phyloP scores from a whole-genome alignment of 768 basidiomycete species.

The Suillus clintonianus region DNA sequence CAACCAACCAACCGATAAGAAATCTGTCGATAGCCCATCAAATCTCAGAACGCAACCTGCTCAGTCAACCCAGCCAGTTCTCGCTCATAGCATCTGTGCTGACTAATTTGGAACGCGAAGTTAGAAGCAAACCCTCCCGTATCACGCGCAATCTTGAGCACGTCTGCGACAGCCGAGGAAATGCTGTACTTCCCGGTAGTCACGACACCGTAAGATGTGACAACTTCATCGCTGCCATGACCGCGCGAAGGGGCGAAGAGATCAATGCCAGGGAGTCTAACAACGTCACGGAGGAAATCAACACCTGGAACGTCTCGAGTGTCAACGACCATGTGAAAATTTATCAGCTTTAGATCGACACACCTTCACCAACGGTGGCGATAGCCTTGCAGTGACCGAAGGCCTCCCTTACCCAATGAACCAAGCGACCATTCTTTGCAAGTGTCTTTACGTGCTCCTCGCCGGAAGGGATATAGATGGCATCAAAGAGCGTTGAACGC shows the following conservation, averaged over 20 bases:
- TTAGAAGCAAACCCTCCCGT: constrained; percentile 56
- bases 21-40: neutral
- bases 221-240: constrained; percentile 38
- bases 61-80: constrained; percentile 58
- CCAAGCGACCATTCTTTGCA: constrained; percentile 60
- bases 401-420: constrained; percentile 86
- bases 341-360: constrained; percentile 10
- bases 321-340: constrained; percentile 2
- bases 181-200: constrained; percentile 55
- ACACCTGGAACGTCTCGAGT: constrained; percentile 39
- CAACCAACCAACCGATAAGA: neutral
- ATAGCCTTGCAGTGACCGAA: constrained; percentile 88
- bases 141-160: constrained; percentile 42
- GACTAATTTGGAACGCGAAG: constrained; percentile 64
- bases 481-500: constrained; percentile 84
- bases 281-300: constrained; percentile 46
- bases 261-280: constrained; percentile 47
- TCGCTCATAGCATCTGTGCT: constrained; percentile 65
- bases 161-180: constrained; percentile 40
- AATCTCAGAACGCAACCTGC: constrained; percentile 48
- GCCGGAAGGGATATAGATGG: constrained; percentile 77
- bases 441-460: constrained; percentile 58
- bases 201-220: constrained; percentile 62
- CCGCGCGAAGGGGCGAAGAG: constrained; percentile 34
- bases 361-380: constrained; percentile 72